Percentiles rank a stretch among this genome's conserved stretches.
phyloP scores from a whole-genome alignment of 306 rosid species.

The Dalbergia cochinchinensis region DNA sequence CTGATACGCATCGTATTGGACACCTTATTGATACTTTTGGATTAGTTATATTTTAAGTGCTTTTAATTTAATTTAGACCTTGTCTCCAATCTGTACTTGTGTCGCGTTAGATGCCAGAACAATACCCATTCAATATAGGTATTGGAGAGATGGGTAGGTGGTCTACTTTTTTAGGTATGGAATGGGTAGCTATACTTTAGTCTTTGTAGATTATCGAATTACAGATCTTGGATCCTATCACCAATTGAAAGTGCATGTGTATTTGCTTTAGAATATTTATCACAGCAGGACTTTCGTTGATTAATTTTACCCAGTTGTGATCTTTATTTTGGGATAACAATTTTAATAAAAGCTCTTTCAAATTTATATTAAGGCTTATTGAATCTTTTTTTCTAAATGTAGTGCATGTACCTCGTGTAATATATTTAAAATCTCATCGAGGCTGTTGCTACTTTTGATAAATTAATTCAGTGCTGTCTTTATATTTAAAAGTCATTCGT shows the following conservation, averaged over 20 bases:
- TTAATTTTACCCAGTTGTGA: background rate
- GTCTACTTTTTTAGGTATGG: too few species aligned
- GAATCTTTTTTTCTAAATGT: background rate
- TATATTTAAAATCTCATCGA: background rate
- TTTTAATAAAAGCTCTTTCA: background rate
- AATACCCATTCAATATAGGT: too few species aligned
- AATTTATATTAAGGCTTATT: background rate
- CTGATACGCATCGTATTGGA: too few species aligned
- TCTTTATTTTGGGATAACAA: background rate
- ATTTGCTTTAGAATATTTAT: background rate
- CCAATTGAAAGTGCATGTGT: background rate
- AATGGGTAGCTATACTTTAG: too few species aligned
- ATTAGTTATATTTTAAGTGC: too few species aligned
- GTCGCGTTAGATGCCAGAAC: too few species aligned
- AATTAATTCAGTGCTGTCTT: slow-evolving; percentile 9
- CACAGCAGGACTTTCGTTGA: background rate
- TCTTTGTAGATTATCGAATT: too few species aligned
- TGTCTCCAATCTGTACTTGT: too few species aligned
- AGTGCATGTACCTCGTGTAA: background rate
- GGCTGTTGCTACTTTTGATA: slow-evolving; percentile 28
- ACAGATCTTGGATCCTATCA: background rate
- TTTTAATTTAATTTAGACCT: too few species aligned
- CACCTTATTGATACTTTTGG: too few species aligned
- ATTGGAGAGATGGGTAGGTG: too few species aligned
- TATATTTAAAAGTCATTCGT: slow-evolving; percentile 18